Evolutionary conservation across 2,329 filamentous ascomycete genomes (phyloP).

Genomic region (Fusarium tricinctum): DNA sequence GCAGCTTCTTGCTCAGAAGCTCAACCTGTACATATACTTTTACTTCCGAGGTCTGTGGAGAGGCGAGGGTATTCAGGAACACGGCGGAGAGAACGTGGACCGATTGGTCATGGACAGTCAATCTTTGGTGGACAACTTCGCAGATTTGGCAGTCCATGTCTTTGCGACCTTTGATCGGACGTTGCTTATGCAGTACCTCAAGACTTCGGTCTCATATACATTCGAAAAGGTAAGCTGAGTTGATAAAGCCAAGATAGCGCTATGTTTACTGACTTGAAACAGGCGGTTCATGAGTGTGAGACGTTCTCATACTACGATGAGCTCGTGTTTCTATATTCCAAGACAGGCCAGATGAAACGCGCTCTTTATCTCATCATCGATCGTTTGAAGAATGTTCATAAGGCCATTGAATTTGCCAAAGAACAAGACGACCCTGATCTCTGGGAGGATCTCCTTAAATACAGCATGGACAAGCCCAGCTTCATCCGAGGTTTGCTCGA

Average conservation of each 20-base stretch:
- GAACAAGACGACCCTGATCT: conserved; percentile 91
- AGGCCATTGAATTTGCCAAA: conserved; percentile 95
- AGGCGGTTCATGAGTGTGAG: conserved; percentile 84
- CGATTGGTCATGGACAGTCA: conserved; percentile 70
- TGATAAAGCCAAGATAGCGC: no score
- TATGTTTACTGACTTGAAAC: conserved; percentile 35
- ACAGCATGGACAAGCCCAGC: conserved; percentile 96
- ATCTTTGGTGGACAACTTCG: conserved; percentile 85
- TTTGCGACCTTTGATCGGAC: conserved; percentile 87
- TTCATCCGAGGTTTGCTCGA: conserved; percentile 94
- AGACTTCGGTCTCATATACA: conserved; percentile 86
- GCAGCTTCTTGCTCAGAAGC: conserved; percentile 77
- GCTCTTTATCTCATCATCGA: conserved; percentile 95
- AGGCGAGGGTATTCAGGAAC: conserved; percentile 74
- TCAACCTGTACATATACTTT: conserved; percentile 87
- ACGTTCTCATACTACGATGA: conserved; percentile 85
- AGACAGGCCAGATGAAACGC: conserved; percentile 92
- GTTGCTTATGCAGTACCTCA: conserved; percentile 88
- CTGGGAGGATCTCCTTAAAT: conserved; percentile 94
- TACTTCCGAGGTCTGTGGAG: conserved; percentile 91
- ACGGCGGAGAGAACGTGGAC: conserved; percentile 67
- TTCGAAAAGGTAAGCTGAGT: conserved; percentile 74
- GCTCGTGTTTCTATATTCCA: conserved; percentile 94
- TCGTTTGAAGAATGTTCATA: conserved; percentile 88
- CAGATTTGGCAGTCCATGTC: conserved; percentile 86